A percentile compares a stretch with the other conserved stretches of the same genome.
These are phyloP conservation scores for Elongisporangium undulatum DNA, from an alignment of 352 stramenopile species.

Conservation along the genomic window DNA sequence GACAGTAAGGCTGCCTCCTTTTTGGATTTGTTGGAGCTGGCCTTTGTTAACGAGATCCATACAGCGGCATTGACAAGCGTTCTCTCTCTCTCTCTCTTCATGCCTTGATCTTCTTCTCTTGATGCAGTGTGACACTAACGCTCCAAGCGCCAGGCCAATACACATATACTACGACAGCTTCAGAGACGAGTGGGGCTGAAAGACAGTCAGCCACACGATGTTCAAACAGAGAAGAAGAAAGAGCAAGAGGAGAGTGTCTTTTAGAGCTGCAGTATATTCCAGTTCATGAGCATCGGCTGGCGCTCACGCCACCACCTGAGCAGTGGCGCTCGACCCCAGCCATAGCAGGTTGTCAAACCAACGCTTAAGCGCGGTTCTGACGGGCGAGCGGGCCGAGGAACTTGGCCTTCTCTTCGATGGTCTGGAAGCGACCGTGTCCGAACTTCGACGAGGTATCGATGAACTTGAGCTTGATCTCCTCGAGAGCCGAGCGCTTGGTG, in stretches of 20 bases:
- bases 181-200: too few species aligned
- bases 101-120: neutral
- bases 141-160: neutral
- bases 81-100: neutral
- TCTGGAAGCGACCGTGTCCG: conserved; percentile 99
- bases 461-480: conserved; percentile 96
- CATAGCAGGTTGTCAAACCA: conserved; percentile 9
- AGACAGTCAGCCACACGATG: neutral
- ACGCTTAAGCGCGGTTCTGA: conserved; percentile 84
- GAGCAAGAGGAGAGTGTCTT: conserved; percentile 1
- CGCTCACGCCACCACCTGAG: conserved; percentile 17
- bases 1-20: neutral
- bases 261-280: conserved; percentile 28
- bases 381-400: conserved; percentile 96
- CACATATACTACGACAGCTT: neutral
- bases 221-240: conserved; percentile 3
- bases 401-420: conserved; percentile 98
- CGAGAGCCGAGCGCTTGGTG: conserved; percentile 96
- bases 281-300: conserved; percentile 15
- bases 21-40: neutral
- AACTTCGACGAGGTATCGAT: conserved; percentile 99
- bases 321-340: conserved; percentile 8
- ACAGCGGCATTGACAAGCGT: neutral
- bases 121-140: neutral
- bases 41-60: neutral